Base-by-base conservation (phyloP, 2,329 filamentous ascomycete species). In the Fusarium austroafricanum region DNA sequence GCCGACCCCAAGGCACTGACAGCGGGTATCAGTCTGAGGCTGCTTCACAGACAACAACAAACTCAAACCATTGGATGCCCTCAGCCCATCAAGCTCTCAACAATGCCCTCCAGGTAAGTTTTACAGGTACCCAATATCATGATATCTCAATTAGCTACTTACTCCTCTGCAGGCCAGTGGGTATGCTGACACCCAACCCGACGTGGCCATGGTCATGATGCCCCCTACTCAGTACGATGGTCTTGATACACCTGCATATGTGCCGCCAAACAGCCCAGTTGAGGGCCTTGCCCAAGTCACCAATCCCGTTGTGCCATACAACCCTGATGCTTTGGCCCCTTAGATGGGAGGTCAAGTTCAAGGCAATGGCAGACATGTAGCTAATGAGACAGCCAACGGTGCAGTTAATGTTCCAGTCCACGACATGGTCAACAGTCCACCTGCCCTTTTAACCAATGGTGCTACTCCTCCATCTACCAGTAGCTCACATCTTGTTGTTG, bases 301-400 rank as follows among this genome's bases (percentile, higher is more conserved):
- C 37, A 50, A 35, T 14, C n/a, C 35, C 10, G 8, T 26, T 21
- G 50, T 42, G 53, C n/a, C 52, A 26, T 44, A 43, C 18, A 10
- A 21, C 39, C 29, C 50, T 33, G 33, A 38, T 47, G 46, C 61
- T 55, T 23, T 49, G 63, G 57, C 40, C 12, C 72, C 71, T 70
- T 74, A 73, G 72, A 61, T 69, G 63, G 72, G 72, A 45, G 67
- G 53, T 35, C 71, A 71, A 55, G 57, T 50, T 39, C 55, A 61
- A 40, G 31, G 45, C 38, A 46, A 33, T 37, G 55, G 42, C 6
- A 23, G 42, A 35, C 17, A 29, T 17, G 50, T 53, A 42, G 17
- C 31, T 17, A 23, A 42, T 37, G 53, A 38, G 29, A 47, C 44
- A 29, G 29, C 35, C 18, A 47, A 31, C 37, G 31, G 47, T 26